Evolutionary conservation across 2,329 filamentous ascomycete genomes (phyloP).

Genomic region (Juglanconis sp.): DNA sequence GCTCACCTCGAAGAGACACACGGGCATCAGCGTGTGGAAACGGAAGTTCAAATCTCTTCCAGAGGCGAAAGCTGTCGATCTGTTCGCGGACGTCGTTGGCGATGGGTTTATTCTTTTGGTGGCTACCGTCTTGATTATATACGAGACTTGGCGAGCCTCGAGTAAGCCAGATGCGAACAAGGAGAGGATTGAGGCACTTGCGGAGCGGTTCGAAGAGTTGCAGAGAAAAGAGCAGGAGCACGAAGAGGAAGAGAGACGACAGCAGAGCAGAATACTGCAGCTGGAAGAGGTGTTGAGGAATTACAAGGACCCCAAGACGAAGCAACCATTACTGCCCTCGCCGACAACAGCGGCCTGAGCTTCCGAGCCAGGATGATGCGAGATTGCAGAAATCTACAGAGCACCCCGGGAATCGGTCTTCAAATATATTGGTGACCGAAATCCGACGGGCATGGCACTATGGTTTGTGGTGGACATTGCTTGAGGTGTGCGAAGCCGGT

Average conservation of each 20-base stretch:
- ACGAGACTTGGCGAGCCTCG: conserved; percentile 58
- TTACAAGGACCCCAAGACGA: conserved; percentile 55
- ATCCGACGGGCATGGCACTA: neutral
- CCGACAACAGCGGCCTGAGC: conserved; percentile 24
- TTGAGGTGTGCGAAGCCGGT: neutral
- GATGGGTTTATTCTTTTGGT: conserved; percentile 62
- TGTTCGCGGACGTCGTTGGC: conserved; percentile 64
- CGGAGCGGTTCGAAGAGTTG: conserved; percentile 46
- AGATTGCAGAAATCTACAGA: no score
- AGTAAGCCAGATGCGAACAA: conserved; percentile 58
- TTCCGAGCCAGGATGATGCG: neutral
- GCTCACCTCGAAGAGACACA: conserved; percentile 31
- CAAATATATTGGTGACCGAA: neutral
- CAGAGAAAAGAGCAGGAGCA: conserved; percentile 49
- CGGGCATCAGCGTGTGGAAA: conserved; percentile 50
- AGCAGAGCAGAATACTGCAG: conserved; percentile 44
- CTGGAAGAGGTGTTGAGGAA: conserved; percentile 52
- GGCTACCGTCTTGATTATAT: conserved; percentile 55
- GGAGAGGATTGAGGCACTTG: conserved; percentile 50
- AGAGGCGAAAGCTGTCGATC: conserved; percentile 62
- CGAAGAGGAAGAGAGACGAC: conserved; percentile 43
- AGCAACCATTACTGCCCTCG: conserved; percentile 47
- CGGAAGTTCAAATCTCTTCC: conserved; percentile 62
- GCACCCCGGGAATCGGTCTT: neutral
- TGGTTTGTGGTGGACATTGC: neutral